These are phyloP conservation scores for Nicotiana rustica DNA, from an alignment of 305 asterid species.

Conservation along the genomic window DNA sequence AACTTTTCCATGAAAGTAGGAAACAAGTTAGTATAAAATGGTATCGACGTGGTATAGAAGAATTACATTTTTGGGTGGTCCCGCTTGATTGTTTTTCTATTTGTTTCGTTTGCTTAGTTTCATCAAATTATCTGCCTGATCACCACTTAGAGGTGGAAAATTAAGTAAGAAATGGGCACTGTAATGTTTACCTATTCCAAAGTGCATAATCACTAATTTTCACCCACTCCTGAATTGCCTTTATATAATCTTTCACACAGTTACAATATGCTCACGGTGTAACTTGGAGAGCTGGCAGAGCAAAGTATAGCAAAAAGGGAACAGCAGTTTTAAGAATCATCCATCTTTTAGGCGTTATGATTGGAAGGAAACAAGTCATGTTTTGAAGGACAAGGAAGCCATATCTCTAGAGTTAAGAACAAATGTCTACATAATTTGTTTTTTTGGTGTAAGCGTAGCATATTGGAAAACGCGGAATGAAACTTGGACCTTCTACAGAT, in stretches of 20 bases:
- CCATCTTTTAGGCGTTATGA: too few relatives aligned
- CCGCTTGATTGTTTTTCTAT: background rate
- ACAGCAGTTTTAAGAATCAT: too few relatives aligned
- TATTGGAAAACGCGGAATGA: too few relatives aligned
- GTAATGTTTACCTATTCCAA: constrained; percentile 21
- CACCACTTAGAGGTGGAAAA: constrained; percentile 5
- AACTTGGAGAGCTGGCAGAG: constrained; percentile 8
- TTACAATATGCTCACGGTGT: background rate
- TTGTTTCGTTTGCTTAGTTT: constrained; percentile 8
- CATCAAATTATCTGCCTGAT: constrained; percentile 3
- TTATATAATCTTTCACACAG: constrained; percentile 14
- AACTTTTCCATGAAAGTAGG: background rate
- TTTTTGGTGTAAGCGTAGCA: too few relatives aligned
- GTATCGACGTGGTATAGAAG: background rate
- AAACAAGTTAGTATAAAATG: background rate
- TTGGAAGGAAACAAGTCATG: too few relatives aligned
- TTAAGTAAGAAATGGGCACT: background rate
- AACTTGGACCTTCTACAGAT: too few relatives aligned
- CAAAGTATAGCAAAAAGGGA: too few relatives aligned
- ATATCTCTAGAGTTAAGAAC: too few relatives aligned
- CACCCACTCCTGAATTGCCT: constrained; percentile 5
- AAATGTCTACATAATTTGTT: too few relatives aligned
- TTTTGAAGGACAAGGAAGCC: too few relatives aligned
- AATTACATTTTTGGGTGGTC: background rate
- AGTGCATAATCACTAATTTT: constrained; percentile 15